phyloP scores from a whole-genome alignment of 257 asterid species.

The Vinca minor region DNA sequence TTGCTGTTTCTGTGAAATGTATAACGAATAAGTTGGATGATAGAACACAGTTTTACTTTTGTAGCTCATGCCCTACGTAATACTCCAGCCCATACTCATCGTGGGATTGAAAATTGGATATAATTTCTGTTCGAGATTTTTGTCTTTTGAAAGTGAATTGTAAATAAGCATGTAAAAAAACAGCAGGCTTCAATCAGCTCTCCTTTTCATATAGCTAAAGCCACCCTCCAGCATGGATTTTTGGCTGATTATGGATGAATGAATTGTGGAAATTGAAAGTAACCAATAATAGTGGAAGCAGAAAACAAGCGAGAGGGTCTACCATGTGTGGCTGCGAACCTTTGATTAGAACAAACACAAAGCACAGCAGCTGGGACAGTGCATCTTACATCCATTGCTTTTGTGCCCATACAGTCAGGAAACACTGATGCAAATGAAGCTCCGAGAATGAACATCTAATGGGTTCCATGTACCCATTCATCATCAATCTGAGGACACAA shows the following conservation, averaged over 20 bases:
- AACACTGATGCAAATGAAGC: slow-evolving; percentile 1
- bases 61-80: background rate
- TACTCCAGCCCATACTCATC: too few relatives aligned
- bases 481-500: background rate
- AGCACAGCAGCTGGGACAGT: slow-evolving; percentile 9
- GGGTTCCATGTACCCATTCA: background rate
- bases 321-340: slow-evolving; percentile 17
- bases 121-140: too few relatives aligned
- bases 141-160: too few relatives aligned
- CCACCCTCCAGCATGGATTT: background rate
- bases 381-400: slow-evolving; percentile 3
- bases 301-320: slow-evolving; percentile 10
- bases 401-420: slow-evolving; percentile 9
- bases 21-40: background rate
- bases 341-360: background rate
- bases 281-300: background rate
- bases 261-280: background rate
- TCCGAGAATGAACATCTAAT: background rate
- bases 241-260: background rate
- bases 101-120: too few relatives aligned
- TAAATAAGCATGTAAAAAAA: too few relatives aligned
- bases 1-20: background rate
- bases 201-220: too few relatives aligned
- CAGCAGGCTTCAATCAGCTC: too few relatives aligned
- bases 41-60: too few relatives aligned